Evolutionary conservation across 768 basidiomycete species (phyloP).

Genomic region (Lactarius vividus): DNA sequence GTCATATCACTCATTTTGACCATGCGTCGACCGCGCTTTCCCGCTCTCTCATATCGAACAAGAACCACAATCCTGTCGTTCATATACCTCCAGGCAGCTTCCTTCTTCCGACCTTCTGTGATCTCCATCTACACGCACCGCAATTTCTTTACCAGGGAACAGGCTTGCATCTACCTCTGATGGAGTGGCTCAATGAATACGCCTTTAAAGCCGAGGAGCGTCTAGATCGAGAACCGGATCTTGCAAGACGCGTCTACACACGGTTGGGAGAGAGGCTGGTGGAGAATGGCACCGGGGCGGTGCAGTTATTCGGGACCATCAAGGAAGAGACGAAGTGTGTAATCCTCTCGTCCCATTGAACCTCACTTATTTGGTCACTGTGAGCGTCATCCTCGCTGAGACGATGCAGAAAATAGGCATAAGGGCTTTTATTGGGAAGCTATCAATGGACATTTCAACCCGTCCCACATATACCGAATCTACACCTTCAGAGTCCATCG

Average conservation of each 20-base stretch:
- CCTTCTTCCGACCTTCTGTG: conserved; percentile 75
- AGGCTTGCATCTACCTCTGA: conserved; percentile 78
- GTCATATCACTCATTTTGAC: conserved; percentile 53
- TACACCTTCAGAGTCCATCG: conserved; percentile 48
- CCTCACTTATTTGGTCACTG: not conserved
- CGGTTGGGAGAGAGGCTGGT: conserved; percentile 64
- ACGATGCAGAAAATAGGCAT: conserved; percentile 70
- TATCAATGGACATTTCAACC: conserved; percentile 84
- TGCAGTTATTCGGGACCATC: conserved; percentile 82
- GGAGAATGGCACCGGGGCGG: conserved; percentile 74
- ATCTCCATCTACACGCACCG: conserved; percentile 84
- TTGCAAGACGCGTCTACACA: conserved; percentile 67
- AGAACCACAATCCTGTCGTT: conserved; percentile 27
- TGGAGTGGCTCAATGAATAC: conserved; percentile 82
- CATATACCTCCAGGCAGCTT: conserved; percentile 55
- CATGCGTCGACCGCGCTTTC: conserved; percentile 39
- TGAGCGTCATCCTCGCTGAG: conserved; percentile 73
- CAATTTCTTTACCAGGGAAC: conserved; percentile 89
- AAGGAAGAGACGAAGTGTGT: conserved; percentile 76
- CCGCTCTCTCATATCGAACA: conserved; percentile 32
- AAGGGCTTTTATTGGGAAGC: conserved; percentile 82
- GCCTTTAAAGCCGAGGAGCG: conserved; percentile 79
- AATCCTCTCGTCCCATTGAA: not conserved
- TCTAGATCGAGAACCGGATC: conserved; percentile 56
- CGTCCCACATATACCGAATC: conserved; percentile 69